phyloP scores from a whole-genome alignment of 371 early-diverging fungal species.

The Actinomucor elegans region DNA sequence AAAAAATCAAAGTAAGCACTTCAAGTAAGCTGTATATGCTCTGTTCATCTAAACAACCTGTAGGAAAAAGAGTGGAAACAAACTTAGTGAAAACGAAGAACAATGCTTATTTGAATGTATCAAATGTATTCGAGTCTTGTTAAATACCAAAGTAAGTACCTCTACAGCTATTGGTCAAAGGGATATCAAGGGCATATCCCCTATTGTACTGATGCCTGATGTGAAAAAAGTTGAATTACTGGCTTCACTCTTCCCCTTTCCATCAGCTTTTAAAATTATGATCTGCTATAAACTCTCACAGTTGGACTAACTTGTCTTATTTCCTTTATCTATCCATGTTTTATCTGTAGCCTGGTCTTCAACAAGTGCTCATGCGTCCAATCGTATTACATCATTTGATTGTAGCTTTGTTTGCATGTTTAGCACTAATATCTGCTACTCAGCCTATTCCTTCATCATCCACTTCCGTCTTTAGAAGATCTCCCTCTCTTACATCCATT shows the following conservation, averaged over 20 bases:
- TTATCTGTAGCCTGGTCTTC: slow-evolving; percentile 50
- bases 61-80: slow-evolving; percentile 19
- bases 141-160: slow-evolving; percentile 62
- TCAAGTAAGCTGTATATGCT: neutral
- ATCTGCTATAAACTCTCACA: too few relatives aligned
- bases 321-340: neutral
- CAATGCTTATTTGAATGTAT: slow-evolving; percentile 55
- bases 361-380: slow-evolving; percentile 50
- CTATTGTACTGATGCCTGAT: too few relatives aligned
- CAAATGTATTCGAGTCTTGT: slow-evolving; percentile 54
- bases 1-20: slow-evolving; percentile 46
- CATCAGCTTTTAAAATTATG: too few relatives aligned
- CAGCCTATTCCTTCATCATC: slow-evolving; percentile 5
- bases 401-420: slow-evolving; percentile 21
- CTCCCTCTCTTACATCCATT: slow-evolving; percentile 21
- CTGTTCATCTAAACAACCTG: neutral
- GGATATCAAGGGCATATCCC: too few relatives aligned
- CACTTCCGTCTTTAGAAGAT: slow-evolving; percentile 5
- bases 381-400: slow-evolving; percentile 33
- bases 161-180: too few relatives aligned
- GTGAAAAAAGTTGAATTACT: too few relatives aligned
- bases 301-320: slow-evolving; percentile 2
- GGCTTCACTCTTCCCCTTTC: too few relatives aligned
- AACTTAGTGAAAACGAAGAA: slow-evolving; percentile 26
- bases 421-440: slow-evolving; percentile 1